phyloP scores from a whole-genome alignment of 257 asterid species.

The Solanum piurae region DNA sequence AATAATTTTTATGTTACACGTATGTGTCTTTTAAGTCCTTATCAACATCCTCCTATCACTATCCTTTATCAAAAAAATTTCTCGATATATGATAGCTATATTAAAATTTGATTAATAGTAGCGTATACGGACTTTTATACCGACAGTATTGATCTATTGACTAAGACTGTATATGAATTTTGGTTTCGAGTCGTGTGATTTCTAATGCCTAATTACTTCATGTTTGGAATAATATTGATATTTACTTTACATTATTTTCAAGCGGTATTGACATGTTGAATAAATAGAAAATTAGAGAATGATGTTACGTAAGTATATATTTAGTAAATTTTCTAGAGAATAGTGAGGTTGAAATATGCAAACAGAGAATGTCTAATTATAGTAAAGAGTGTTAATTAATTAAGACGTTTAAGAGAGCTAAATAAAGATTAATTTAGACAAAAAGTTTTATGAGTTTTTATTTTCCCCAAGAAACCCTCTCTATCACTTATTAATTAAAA shows the following conservation, averaged over 20 bases:
- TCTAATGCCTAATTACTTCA: background rate
- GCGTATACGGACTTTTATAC: accelerated
- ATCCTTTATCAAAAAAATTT: background rate
- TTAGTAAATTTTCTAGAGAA: background rate
- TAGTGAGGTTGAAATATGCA: background rate
- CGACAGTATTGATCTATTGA: background rate
- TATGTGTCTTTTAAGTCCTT: background rate
- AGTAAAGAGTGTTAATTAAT: background rate
- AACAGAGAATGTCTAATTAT: no score
- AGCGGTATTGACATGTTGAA: background rate
- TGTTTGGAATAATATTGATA: background rate
- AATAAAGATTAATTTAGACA: background rate
- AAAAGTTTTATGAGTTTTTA: background rate
- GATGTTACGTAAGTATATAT: no score
- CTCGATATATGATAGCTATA: accelerated
- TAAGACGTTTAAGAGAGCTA: background rate
- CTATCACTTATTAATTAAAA: background rate
- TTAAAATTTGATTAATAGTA: no score
- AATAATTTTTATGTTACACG: background rate
- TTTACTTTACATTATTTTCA: background rate
- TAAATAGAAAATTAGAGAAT: background rate
- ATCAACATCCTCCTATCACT: background rate
- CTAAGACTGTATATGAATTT: background rate
- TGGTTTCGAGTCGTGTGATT: background rate
- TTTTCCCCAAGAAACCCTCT: background rate